Base-by-base conservation (phyloP, 495 filamentous ascomycete genomes). In the Cryomyces minteri region DNA sequence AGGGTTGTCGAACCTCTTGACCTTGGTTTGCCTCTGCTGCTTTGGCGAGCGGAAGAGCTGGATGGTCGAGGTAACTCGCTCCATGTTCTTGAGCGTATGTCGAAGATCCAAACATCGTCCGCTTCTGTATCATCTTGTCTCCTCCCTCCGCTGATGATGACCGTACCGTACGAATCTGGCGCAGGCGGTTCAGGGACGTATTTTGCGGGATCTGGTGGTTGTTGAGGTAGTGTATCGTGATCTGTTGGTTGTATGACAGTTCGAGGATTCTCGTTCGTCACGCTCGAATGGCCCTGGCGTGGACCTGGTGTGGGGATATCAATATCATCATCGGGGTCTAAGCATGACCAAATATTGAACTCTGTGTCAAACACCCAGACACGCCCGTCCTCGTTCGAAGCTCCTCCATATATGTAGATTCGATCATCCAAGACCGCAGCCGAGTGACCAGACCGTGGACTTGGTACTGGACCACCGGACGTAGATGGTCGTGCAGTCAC, bases 311-410 rank as follows among this genome's bases (percentile, higher is more conserved):
- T 62, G 12, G 62, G 58, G 10, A 58, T 57, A 32, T 43, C 62
- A 40, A 58, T 57, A 32, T 43, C 62, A 40, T 51, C 49, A 29
- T 53, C 49, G 4, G 72, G 67, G 53, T 79, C 73, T 9, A 80
- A 66, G 43, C 63, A 64, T 18, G 65, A 62, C 78, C 78, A 82
- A 0, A 58, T 54, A 43, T 70, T 64, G 5, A 63, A 63, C 43
- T 67, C 62, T 1, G 75, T 80, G 58, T 72, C 65, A 54, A 76
- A 82, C 9, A 77, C 59, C 78, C 78, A 82, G 32, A 82, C 67
- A 3, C 78, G 64, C 6, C 78, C 78, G n/a, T 60, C 56, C 51
- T 81, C 78, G 43, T 77, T 61, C 8, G 28, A 18, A 10, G 9
- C 40, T 7, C 78, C 78, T 41, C 78, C 78, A 53, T 76, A 82